Evolutionary conservation across 2,329 filamentous ascomycete species (phyloP), one percentile per base, ranked within the genome.

Genomic region (Ophiognomonia clavigignenti-juglandacearum): DNA sequence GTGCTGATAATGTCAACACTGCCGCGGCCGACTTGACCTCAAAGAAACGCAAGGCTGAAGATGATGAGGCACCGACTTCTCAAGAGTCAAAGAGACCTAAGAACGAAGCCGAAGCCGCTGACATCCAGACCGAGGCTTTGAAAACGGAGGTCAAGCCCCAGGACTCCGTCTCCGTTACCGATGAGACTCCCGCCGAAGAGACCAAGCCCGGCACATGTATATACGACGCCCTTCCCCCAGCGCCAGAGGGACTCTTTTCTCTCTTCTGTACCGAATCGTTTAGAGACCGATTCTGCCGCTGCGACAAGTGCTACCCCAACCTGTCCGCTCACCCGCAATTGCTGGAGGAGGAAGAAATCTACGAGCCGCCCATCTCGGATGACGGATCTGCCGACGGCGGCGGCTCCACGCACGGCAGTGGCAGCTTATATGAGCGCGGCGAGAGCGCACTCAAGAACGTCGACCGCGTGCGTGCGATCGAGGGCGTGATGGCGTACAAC

Each of bases 401-500:
- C 35, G 75, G 71, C 24, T 80, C 75, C 4, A 82, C 78, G 2
- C 73, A 80, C 5, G 86, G 88, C 41, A 91, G 88, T 27, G 87
- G 87, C 38, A 93, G 86, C 53, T 74, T 98, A 2, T 82, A 95
- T 27, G 91, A 97, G 41, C 87, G 90, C 16, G 93, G 93, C 39
- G 93, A 98, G 69, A 92, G 88, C 39, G 92, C 91, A 0, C 77
- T 98, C 23, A 89, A 84, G 62, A 95, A 89, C 58, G 84, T 98
- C 47, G 93, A 98, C 62, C 86, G 93, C 2, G 92, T 97, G 7
- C 78, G 85, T 13, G 93, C 93, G 4, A 96, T 98, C 47, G 88
- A 98, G 64, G 93, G 93, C 14, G 92, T 95, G 38, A 96, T 97
- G 90, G 92, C 91, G 0, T 98, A 97, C 68, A 96, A 97, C 59